These are phyloP conservation scores for Mycosphaerella sp. DNA, from an alignment of 2,329 filamentous ascomycete species.

Conservation along the genomic window DNA sequence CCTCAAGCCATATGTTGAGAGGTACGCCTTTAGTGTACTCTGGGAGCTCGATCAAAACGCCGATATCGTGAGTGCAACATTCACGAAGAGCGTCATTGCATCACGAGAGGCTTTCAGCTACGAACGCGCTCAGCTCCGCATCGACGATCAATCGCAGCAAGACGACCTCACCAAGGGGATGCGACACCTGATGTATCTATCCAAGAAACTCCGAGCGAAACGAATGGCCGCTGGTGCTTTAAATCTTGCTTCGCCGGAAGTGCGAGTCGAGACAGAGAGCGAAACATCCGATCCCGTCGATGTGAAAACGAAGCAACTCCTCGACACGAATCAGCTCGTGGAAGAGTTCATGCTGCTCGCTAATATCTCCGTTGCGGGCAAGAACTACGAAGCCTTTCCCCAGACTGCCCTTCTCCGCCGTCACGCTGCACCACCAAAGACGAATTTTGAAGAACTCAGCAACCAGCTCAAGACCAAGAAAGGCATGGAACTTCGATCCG, in stretches of 20 bases:
- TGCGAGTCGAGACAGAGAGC: constrained; percentile 89
- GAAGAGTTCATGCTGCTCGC: constrained; percentile 99
- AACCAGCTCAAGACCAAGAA: constrained; percentile 87
- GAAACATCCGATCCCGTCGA: constrained; percentile 95
- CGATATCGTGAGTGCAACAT: constrained; percentile 75
- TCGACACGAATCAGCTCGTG: constrained; percentile 95
- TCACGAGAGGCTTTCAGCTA: constrained; percentile 97
- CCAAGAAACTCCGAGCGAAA: constrained; percentile 88
- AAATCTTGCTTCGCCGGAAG: constrained; percentile 95
- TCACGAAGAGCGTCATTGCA: constrained; percentile 96
- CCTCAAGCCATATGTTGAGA: constrained; percentile 94
- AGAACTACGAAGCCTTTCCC: constrained; percentile 85
- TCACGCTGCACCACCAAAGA: constrained; percentile 85
- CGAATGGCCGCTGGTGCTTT: constrained; percentile 93
- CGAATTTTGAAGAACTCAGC: constrained; percentile 90
- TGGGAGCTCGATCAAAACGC: constrained; percentile 83
- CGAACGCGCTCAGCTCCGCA: constrained; percentile 87
- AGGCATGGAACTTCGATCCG: constrained; percentile 69
- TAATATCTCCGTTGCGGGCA: constrained; percentile 87
- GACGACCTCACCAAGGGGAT: constrained; percentile 89
- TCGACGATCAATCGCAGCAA: constrained; percentile 80
- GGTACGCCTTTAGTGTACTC: constrained; percentile 47
- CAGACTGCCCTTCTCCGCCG: constrained; percentile 91
- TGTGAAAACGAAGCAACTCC: constrained; percentile 87
- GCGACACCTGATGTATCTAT: constrained; percentile 77